Percentiles rank a stretch among this genome's conserved stretches.
These are phyloP conservation scores for Colletotrichum paranaense DNA, from an alignment of 2,329 filamentous ascomycete genomes.

Conservation along the genomic window DNA sequence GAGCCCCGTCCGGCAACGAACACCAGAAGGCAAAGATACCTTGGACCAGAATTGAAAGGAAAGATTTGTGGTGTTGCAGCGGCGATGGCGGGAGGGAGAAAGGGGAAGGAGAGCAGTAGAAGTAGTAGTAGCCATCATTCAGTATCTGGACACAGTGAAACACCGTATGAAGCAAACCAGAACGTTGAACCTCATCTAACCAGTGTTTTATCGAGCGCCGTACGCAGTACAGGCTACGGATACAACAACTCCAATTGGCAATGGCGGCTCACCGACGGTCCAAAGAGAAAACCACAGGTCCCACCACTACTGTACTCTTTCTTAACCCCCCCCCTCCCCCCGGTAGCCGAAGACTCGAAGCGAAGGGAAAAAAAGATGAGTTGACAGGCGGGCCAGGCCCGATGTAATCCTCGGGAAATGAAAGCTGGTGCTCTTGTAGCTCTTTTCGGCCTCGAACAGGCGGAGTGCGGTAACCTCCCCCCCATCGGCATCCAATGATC, in stretches of 20 bases:
- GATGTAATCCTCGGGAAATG: conserved; percentile 4
- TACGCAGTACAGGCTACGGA: too few species aligned
- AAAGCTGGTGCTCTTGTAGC: neutral
- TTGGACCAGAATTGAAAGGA: neutral
- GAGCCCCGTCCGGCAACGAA: neutral
- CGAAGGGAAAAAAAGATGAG: neutral
- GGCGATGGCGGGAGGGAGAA: neutral
- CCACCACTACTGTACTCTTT: too few species aligned
- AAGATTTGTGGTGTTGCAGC: neutral
- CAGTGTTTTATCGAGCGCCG: neutral
- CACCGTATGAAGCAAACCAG: neutral
- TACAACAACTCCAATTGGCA: neutral
- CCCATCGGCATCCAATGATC: neutral
- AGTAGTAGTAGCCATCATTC: neutral
- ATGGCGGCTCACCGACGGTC: neutral
- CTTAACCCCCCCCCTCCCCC: too few species aligned
- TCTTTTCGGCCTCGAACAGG: neutral
- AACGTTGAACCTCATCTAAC: neutral
- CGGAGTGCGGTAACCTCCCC: neutral
- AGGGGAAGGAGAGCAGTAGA: neutral
- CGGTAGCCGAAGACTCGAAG: neutral
- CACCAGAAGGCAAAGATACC: too few species aligned
- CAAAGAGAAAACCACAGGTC: neutral
- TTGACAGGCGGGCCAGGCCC: neutral
- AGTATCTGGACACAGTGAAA: too few species aligned